Evolutionary conservation across 2,329 filamentous ascomycete species (phyloP).

Genomic region (Botrytis fabae): DNA sequence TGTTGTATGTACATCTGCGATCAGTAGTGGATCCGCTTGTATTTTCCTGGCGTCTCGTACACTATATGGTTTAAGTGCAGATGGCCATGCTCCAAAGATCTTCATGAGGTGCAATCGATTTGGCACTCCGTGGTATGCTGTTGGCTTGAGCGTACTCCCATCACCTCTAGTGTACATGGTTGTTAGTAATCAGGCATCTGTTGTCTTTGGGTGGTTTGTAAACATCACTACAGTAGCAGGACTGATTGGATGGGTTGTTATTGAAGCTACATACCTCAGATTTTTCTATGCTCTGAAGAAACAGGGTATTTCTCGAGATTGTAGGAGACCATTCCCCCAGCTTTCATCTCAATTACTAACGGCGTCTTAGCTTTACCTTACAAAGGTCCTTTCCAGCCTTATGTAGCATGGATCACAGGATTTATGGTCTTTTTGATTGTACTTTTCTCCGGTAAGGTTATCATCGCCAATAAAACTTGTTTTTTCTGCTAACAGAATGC

Average conservation of each 20-base stretch:
- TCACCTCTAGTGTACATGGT: conserved; percentile 72
- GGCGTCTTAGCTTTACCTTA: conserved; percentile 50
- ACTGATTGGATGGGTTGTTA: conserved; percentile 62
- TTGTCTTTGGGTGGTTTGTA: conserved; percentile 68
- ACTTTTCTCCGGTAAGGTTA: conserved; percentile 49
- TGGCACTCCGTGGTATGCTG: conserved; percentile 57
- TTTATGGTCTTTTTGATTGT: conserved; percentile 55
- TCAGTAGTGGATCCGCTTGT: conserved; percentile 23
- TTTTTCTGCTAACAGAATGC: neutral
- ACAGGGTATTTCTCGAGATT: conserved; percentile 53
- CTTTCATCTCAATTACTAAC: neutral
- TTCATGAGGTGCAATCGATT: conserved; percentile 57
- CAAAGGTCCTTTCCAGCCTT: conserved; percentile 56
- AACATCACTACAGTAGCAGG: conserved; percentile 63
- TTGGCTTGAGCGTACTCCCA: conserved; percentile 55
- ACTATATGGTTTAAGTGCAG: conserved; percentile 61
- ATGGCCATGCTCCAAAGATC: conserved; percentile 53
- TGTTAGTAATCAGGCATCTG: conserved; percentile 55
- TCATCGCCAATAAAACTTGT: neutral
- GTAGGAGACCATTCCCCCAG: conserved; percentile 24
- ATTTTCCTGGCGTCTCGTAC: conserved; percentile 45
- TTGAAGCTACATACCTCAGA: conserved; percentile 60
- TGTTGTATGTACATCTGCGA: conserved; percentile 60
- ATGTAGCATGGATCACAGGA: conserved; percentile 56
- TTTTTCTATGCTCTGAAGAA: conserved; percentile 55